Evolutionary conservation across 352 stramenopile genomes (phyloP), one percentile per base, ranked within the genome.

Genomic region (Pythium phragmitis): DNA sequence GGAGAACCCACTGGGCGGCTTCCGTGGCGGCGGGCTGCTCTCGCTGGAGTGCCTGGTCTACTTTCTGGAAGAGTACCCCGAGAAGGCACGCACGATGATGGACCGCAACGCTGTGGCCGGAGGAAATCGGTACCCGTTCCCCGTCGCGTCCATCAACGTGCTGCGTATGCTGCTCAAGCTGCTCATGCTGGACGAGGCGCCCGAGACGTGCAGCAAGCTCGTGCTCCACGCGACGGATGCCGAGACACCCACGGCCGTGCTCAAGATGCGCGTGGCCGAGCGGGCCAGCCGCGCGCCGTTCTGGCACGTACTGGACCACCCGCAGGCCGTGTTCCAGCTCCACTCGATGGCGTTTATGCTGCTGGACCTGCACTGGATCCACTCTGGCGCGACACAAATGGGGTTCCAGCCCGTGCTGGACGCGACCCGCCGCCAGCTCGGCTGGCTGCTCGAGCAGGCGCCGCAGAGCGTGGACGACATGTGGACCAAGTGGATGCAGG

Each of bases 321-420:
- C 62, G 5, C 63, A 79, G 50, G 82, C 83, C 36, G 88, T 94
- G 30, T 79, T 75, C 46, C 88, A 92, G 74, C 68, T 94, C 33
- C 83, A 91, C 34, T 73, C 78, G n/a, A 92, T 94, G 85, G 80
- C 85, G 36, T 94, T 94, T 66, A 92, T 91, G 85, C 69, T 92
- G 56, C 70, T 94, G 39, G 83, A 94, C 50, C 60, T 94, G 43
- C 83, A 94, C 64, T 92, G 81, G 83, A 68, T 92, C 39, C 81
- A 89, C 67, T 89, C 83, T 5, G 85, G 83, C 14, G 83, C 83
- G 14, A 92, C 83, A 34, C 85, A 94, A 52, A 92, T 94, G 85
- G 83, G 85, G 2, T 94, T 94, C 69, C 79, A 92, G 57, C 82
- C 85, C 3, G 80, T 92, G 36, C 63, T 92, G 30, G 85, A 94